Base-by-base conservation (phyloP, 371 early-diverging fungal genomes). In the Mortierella sp. region DNA sequence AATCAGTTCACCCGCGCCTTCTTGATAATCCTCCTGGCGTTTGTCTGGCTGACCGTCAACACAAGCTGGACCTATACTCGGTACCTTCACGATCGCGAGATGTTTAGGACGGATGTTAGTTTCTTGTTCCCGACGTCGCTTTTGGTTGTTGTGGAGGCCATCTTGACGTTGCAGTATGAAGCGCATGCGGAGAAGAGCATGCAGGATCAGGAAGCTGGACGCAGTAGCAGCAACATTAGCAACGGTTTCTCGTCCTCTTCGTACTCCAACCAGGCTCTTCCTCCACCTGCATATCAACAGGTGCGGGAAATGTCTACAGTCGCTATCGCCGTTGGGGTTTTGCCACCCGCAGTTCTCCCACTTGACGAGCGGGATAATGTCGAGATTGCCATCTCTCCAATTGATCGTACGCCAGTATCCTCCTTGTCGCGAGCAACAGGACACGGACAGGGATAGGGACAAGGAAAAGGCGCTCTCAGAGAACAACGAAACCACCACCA, bases 361-460 rank as follows among this genome's bases (percentile, higher is more conserved):
- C 55, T 13, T 28, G 78, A 78, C 21, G 74, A 78, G 14, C 55
- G 73, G 70, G 78, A 78, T 44, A 50, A 78, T 73, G 31, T 57
- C 4, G 78, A 78, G 54, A 69, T 78, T 26, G 16, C 69, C 9
- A 69, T 78, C 44, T 57, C 78, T 24, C 50, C 64, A 16, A 37
- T 64, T 16, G 64, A 64, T 3, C 6, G 21, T 21, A 21, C 64
- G 5, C 64, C 64, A 64, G 64, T 8, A 31, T 64, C 64, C 5
- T 37, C 64, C 34, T 31, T 64, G 10, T 37, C 37, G 64, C 64
- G 37, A 37, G 37, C 64, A 37, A 19, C 19, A 64, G 64, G 64
- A 10, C 26, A 59, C 28, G 61, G 34, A 6, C 5, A 19, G 16
- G 5, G 61, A 10, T 10, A 59, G 16, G 31, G 19, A 21, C 9